Base-by-base conservation (phyloP, 345 rosid species). In the Isatis tinctoria region DNA sequence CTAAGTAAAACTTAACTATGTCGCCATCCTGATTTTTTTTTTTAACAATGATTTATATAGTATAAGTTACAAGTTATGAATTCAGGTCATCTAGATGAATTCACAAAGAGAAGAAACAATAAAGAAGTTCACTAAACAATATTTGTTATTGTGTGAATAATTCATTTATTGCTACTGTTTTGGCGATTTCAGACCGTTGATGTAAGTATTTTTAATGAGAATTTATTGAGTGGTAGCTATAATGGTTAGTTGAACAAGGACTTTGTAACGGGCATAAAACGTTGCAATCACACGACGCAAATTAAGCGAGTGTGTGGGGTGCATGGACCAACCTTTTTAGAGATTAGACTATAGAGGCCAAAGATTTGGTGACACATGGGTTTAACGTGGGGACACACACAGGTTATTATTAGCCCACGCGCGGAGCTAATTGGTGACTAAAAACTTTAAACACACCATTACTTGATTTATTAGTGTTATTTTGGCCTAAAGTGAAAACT, bases 201-300 rank as follows among this genome's bases (percentile, higher is more conserved):
- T 14, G 63, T 63, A 8, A 32, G 8, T n/a, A 0, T 6, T 32
- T 18, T 33, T 14, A 41, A 39, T 56, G 73, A 30, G 10, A 58
- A 56, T 56, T 57, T 57, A 69, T 74, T 27, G 52, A 58, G 60
- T 18, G 12, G 22, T 33, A 13, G 65, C 35, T 43, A 54, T 74
- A 74, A 74, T 73, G 78, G 78, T 67, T 59, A 74, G 61, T 37
- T 65, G 30, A 5, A 47, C 40, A 56, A 16, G 39, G 30, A 54
- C 30, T 57, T 59, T 48, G 60, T 66, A 74, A 74, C 78, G 78
- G 72, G 60, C 53, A 58, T 44, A 74, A 58, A 74, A 56, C n/a
- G 26, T 41, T 28, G 13, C 8, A 2, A 56, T 44, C 65, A 74
- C 65, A 11, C 60, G 48, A 11, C 60, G 48, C 39, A 24, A 33